Evolutionary conservation across 2,329 filamentous ascomycete species (phyloP).

Genomic region (Scytalidium sp.): DNA sequence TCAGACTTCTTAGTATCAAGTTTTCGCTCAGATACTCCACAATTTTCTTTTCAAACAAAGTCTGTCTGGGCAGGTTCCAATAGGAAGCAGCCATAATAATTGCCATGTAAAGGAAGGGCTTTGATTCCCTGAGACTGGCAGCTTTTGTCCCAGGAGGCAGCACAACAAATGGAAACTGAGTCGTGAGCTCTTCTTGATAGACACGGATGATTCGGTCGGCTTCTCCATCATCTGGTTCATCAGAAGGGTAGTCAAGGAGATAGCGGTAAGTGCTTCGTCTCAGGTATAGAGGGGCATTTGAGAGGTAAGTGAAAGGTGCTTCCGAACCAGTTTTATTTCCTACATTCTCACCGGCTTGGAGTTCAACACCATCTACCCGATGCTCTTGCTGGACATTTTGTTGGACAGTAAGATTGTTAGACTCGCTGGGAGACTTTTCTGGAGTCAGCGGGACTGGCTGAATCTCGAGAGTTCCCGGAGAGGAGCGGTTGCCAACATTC

Average conservation of each 20-base stretch:
- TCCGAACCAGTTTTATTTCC: not conserved
- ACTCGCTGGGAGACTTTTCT: not conserved
- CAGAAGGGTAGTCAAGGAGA: not conserved
- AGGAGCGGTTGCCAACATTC: not conserved
- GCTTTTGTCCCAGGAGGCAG: constrained; percentile 1
- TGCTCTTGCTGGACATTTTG: not conserved
- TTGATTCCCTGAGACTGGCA: not conserved
- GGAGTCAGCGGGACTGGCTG: not conserved
- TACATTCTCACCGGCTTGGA: not conserved
- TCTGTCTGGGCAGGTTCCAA: not conserved
- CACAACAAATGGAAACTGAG: constrained; percentile 8
- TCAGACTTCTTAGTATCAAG: constrained; percentile 38
- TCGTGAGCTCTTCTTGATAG: constrained; percentile 4
- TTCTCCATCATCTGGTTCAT: not conserved
- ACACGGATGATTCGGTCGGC: not conserved
- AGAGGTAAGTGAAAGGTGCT: not conserved
- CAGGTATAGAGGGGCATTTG: not conserved
- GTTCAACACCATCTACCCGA: not conserved
- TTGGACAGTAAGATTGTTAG: not conserved
- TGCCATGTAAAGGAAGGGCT: constrained; percentile 3
- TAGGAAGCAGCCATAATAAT: constrained; percentile 5
- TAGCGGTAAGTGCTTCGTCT: not conserved
- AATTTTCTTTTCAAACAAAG: constrained; percentile 5
- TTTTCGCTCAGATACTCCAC: constrained; percentile 36
- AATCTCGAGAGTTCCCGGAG: not conserved